Base-by-base conservation (phyloP, 176 grass and related monocot species). In the Eragrostis nindensis region DNA sequence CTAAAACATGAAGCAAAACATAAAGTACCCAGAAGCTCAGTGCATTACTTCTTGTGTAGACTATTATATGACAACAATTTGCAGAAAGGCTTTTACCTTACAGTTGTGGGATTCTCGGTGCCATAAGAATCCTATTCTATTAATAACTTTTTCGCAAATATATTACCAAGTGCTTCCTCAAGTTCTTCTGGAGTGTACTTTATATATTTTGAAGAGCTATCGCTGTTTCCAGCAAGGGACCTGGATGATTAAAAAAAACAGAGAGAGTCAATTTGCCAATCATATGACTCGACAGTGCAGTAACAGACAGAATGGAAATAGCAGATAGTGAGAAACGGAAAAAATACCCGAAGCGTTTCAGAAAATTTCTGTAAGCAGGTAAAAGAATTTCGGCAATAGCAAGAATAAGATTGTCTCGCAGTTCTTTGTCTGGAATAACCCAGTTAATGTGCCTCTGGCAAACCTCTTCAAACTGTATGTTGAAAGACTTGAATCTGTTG, bases 321-420 rank as follows among this genome's bases (percentile, higher is more conserved):
- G 30, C 4, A 74, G 15, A 66, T 54, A 40, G 6, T 44, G 54
- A 0, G 68, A 30, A 30, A 32, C 25, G 13, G 19, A 14, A 14
- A 49, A 79, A 5, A 68, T 97, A 97, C 94, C 88, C 83, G 52
- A 89, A 97, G 17, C 25, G 71, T 66, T 87, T 75, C 57, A 93
- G 36, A 53, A 91, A 97, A 82, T 83, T 82, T 87, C 88, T 97
- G 42, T 97, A 97, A 66, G 94, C 94, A 85, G 88, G 86, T 60
- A 93, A 62, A 40, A 97, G 44, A 73, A 97, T 70, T 91, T 93
- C 94, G 5, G 90, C 88, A 77, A 97, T 81, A 36, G 83, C 56
- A 50, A 97, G 90, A 53, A 79, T 74, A 70, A 97, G 56, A 14
- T 66, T 80, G 8, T 83, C 91, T 8, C 83, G 76, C 63, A 97